These are phyloP conservation scores for Rhytidhysteron rufulum DNA, from an alignment of 2,329 filamentous ascomycete genomes.

Conservation along the genomic window DNA sequence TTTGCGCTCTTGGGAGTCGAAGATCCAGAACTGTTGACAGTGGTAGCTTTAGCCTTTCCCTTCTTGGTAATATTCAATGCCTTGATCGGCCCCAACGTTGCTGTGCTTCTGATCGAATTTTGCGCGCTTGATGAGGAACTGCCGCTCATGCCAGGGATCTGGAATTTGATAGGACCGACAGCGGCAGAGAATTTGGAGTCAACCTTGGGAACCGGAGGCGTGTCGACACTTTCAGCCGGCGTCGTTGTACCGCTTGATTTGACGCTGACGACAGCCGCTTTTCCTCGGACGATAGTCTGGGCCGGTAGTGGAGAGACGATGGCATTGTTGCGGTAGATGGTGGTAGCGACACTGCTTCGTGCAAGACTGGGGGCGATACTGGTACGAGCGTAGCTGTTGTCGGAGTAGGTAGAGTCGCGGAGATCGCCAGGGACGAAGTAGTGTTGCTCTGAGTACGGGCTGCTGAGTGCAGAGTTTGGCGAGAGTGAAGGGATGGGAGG, in stretches of 20 bases:
- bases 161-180: constrained; percentile 31
- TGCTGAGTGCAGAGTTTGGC: constrained; percentile 55
- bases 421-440: constrained; percentile 92
- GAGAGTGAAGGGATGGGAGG: constrained; percentile 73
- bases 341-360: constrained; percentile 70
- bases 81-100: constrained; percentile 41
- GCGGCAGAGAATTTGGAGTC: constrained; percentile 50
- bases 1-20: constrained; percentile 27
- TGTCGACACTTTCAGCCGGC: constrained; percentile 45
- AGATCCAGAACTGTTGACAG: constrained; percentile 1
- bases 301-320: constrained; percentile 75
- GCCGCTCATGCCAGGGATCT: constrained; percentile 37
- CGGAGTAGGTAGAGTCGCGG: constrained; percentile 86
- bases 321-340: constrained; percentile 88
- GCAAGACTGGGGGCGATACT: constrained; percentile 49
- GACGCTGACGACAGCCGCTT: constrained; percentile 90
- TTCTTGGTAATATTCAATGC: constrained; percentile 43
- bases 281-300: constrained; percentile 80
- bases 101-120: constrained; percentile 34
- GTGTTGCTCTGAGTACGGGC: constrained; percentile 69
- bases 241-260: constrained; percentile 62
- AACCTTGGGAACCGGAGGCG: constrained; percentile 71
- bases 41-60: constrained; percentile 23
- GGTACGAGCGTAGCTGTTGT: constrained; percentile 55
- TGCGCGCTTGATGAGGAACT: constrained; percentile 25